Conservation (phyloP, 2,329 filamentous ascomycete species). For the Didymosphaeria variabile region DNA sequence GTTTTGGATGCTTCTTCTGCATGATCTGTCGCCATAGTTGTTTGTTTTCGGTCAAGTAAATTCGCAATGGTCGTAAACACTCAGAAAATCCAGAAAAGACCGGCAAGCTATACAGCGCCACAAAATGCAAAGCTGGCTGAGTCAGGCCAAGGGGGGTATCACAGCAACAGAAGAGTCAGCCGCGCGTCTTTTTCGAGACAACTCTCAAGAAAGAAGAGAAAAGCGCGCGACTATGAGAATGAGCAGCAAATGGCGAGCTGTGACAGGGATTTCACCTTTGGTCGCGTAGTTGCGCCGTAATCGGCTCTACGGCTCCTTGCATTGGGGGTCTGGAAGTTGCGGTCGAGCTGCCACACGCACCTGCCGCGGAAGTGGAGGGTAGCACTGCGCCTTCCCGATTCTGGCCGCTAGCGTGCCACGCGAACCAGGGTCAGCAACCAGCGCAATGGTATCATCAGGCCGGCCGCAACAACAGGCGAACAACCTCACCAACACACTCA, state of each 20-base stretch:
- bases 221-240: conserved; percentile 2
- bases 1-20: conserved; percentile 22
- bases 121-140: conserved; percentile 18
- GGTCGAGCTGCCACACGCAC: conserved; percentile 1
- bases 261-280: conserved; percentile 18
- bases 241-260: conserved; percentile 6
- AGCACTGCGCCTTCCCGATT: not conserved
- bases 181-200: conserved; percentile 2
- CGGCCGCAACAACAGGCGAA: not conserved
- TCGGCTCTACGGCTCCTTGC: conserved; percentile 24
- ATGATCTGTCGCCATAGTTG: conserved; percentile 30
- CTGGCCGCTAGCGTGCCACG: not conserved
- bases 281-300: conserved; percentile 27
- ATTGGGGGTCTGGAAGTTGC: conserved; percentile 16
- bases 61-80: not conserved
- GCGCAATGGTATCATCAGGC: conserved; percentile 5
- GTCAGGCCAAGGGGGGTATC: conserved; percentile 17
- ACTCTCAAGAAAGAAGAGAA: not conserved
- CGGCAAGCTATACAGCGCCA: conserved; percentile 13
- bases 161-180: conserved; percentile 11
- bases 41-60: not conserved
- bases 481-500: not conserved
- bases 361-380: conserved; percentile 7
- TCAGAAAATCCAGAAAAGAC: conserved; percentile 3
- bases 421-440: not conserved